Evolutionary conservation across 2,329 filamentous ascomycete species (phyloP).

Genomic region (Massarina eburnea): DNA sequence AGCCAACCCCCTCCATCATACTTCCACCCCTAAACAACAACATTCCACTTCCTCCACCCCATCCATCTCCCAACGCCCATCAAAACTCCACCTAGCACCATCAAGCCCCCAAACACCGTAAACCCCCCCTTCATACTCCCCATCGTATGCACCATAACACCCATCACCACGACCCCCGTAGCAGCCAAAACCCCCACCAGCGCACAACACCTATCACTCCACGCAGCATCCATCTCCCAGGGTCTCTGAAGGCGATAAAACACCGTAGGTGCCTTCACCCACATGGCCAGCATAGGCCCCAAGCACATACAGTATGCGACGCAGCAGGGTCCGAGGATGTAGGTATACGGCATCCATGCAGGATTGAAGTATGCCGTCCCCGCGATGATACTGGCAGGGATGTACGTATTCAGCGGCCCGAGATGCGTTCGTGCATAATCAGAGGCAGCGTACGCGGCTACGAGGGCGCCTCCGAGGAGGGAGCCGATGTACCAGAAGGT

Average conservation of each 20-base stretch:
- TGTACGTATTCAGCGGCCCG: slow-evolving; percentile 12
- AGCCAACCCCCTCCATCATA: too few species aligned
- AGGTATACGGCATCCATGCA: slow-evolving; percentile 5
- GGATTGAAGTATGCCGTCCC: slow-evolving; percentile 2
- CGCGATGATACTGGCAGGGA: slow-evolving; percentile 1
- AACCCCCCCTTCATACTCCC: not conserved
- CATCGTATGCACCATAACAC: not conserved
- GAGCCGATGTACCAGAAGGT: slow-evolving; percentile 7
- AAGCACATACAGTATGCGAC: slow-evolving; percentile 11
- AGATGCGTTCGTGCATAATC: not conserved
- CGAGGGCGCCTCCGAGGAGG: not conserved
- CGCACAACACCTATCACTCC: not conserved
- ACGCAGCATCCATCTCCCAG: not conserved
- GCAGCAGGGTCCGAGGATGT: not conserved
- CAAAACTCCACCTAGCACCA: not conserved
- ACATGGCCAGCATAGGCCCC: slow-evolving; percentile 8
- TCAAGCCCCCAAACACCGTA: not conserved
- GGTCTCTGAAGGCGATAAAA: slow-evolving; percentile 1
- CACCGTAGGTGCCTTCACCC: slow-evolving; percentile 4
- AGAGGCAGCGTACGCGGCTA: not conserved
- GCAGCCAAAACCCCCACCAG: not conserved
- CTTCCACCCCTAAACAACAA: too few species aligned
- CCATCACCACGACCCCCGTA: not conserved
- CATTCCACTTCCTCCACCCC: too few species aligned
- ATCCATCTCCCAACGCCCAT: too few species aligned